Percentiles rank a stretch among this genome's conserved stretches.
These are phyloP conservation scores for Arthromyces matolae DNA, from an alignment of 768 basidiomycete genomes.

Conservation along the genomic window DNA sequence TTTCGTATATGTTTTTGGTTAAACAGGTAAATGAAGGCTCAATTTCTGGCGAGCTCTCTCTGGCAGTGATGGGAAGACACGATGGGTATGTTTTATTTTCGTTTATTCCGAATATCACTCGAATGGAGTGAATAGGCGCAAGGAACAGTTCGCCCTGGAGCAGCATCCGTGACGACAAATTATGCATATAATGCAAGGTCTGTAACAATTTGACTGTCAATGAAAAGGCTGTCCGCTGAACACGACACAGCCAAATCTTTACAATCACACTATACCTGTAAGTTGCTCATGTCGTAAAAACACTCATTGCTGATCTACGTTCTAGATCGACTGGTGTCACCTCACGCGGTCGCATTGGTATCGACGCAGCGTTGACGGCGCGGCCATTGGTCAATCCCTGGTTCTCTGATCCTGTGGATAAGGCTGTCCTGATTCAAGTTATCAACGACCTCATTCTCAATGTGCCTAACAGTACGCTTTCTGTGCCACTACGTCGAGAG, in stretches of 20 bases:
- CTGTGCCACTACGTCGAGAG: neutral
- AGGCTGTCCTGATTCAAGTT: conserved; percentile 44
- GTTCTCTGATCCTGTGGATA: conserved; percentile 57
- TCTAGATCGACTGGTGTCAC: conserved; percentile 56
- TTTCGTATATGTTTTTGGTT: neutral
- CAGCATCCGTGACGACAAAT: conserved; percentile 44
- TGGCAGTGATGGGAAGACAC: conserved; percentile 42
- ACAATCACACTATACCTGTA: conserved; percentile 62
- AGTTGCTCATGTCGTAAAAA: too few relatives aligned
- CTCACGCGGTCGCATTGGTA: conserved; percentile 60
- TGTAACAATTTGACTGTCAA: neutral
- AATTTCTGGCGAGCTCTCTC: conserved; percentile 62
- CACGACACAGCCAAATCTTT: conserved; percentile 41
- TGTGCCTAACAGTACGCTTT: conserved; percentile 39
- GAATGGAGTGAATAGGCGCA: conserved; percentile 36
- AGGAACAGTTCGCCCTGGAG: conserved; percentile 62
- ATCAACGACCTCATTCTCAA: conserved; percentile 45
- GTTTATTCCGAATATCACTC: neutral
- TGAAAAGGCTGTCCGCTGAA: neutral
- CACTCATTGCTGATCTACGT: conserved; percentile 5
- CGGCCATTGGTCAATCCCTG: conserved; percentile 50
- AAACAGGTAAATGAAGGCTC: conserved; percentile 27
- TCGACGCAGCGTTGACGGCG: conserved; percentile 48
- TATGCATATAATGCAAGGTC: conserved; percentile 49
- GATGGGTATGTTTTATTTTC: conserved; percentile 36